Evolutionary conservation across 2,329 filamentous ascomycete genomes (phyloP).

Genomic region (Botryosphaeria agaves): DNA sequence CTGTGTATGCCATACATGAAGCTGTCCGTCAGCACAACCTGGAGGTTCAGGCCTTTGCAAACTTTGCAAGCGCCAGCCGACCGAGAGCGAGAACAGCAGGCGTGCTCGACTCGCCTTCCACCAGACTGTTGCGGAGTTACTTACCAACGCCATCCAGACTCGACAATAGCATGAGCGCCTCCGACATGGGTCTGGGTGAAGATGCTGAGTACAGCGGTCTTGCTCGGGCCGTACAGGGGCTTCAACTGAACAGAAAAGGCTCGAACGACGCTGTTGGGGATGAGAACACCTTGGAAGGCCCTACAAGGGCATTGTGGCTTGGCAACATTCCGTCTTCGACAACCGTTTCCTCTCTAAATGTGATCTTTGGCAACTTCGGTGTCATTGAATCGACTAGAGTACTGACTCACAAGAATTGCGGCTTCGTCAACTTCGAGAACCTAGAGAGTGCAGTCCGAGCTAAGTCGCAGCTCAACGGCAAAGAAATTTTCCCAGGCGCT

Average conservation of each 20-base stretch:
- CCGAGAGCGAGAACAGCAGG: conserved; percentile 85
- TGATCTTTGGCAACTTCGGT: conserved; percentile 90
- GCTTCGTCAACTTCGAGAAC: conserved; percentile 93
- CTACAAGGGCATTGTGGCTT: conserved; percentile 88
- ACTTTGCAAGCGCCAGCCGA: conserved; percentile 61
- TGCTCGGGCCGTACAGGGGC: conserved; percentile 63
- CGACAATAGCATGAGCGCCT: conserved; percentile 56
- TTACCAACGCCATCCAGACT: conserved; percentile 59
- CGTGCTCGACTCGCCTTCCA: conserved; percentile 62
- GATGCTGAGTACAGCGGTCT: conserved; percentile 66
- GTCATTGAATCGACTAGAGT: conserved; percentile 83
- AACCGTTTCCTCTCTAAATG: conserved; percentile 82
- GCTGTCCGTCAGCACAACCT: conserved; percentile 82
- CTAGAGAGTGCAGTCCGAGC: conserved; percentile 82
- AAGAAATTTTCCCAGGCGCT: conserved; percentile 94
- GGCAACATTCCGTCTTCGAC: conserved; percentile 95
- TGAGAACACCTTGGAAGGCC: conserved; percentile 68
- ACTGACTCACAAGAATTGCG: conserved; percentile 95
- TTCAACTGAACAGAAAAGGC: conserved; percentile 37
- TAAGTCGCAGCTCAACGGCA: conserved; percentile 76
- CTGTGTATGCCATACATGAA: conserved; percentile 44
- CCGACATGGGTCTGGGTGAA: conserved; percentile 58
- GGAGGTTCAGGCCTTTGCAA: conserved; percentile 82
- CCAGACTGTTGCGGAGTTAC: conserved; percentile 49
- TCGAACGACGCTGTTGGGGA: conserved; percentile 43